Evolutionary conservation across 169 alveolate genomes (phyloP).

Genomic region (Eimeria tenella): DNA sequence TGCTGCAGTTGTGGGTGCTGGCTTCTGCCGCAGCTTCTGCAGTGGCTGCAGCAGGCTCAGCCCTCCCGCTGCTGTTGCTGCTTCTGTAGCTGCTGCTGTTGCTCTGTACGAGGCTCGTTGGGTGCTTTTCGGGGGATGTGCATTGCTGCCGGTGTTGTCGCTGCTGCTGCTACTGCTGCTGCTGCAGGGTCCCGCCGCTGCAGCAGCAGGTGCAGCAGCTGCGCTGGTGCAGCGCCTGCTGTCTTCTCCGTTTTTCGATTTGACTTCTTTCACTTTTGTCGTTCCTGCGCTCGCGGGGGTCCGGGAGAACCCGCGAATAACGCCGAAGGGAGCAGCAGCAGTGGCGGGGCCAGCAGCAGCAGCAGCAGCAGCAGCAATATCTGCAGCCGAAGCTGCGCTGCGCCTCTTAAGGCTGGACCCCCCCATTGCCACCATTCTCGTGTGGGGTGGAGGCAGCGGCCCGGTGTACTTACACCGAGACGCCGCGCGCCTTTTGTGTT

Average conservation of each 20-base stretch:
- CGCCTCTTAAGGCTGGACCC: neutral
- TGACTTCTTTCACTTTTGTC: neutral
- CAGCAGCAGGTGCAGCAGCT: neutral
- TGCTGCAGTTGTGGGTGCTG: neutral
- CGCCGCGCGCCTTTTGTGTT: neutral
- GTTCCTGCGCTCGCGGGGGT: conserved; percentile 11
- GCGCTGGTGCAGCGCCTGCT: conserved; percentile 1
- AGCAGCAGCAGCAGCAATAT: conserved; percentile 7
- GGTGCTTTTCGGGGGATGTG: neutral
- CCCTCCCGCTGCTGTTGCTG: too few relatives aligned
- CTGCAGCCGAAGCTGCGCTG: neutral
- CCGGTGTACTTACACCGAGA: neutral
- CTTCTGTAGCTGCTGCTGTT: neutral
- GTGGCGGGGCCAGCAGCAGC: neutral
- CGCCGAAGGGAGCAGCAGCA: conserved; percentile 7
- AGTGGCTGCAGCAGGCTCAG: too few relatives aligned
- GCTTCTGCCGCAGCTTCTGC: too few relatives aligned
- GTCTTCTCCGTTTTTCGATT: neutral
- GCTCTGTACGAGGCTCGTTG: neutral
- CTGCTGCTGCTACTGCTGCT: too few relatives aligned
- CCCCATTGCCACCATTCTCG: neutral
- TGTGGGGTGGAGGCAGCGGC: conserved; percentile 13
- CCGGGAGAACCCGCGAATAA: neutral
- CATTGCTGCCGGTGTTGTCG: too few relatives aligned
- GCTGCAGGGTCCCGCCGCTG: neutral